Conservation (phyloP, 1,139 yeast species). For the Pichia sp. region DNA sequence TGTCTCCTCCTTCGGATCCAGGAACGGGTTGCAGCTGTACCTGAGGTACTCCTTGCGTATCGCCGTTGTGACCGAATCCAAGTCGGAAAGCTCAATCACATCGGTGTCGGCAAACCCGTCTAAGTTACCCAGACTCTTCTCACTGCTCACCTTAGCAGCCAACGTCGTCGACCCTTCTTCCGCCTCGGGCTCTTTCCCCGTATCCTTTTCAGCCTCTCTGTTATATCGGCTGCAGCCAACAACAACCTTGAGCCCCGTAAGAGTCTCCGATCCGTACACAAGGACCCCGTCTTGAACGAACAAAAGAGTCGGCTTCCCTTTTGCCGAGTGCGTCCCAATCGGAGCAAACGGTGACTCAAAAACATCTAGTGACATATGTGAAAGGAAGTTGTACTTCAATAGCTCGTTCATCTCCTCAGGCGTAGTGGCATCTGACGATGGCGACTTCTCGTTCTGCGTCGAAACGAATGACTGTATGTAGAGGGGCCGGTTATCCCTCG, state of each 20-base stretch:
- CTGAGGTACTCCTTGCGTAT: slow-evolving; percentile 37
- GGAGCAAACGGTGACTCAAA: slow-evolving; percentile 46
- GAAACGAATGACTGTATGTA: slow-evolving; percentile 49
- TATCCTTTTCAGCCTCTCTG: slow-evolving; percentile 2
- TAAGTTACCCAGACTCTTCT: slow-evolving; percentile 17
- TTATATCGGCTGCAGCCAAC: slow-evolving; percentile 38
- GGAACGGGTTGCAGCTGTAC: slow-evolving; percentile 56
- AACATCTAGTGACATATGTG: slow-evolving; percentile 65
- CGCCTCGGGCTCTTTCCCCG: slow-evolving; percentile 19
- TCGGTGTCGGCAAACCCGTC: slow-evolving; percentile 38
- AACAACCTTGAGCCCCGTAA: slow-evolving; percentile 56
- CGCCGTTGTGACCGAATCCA: slow-evolving; percentile 28
- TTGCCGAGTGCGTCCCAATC: slow-evolving; percentile 22
- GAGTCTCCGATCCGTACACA: slow-evolving; percentile 60
- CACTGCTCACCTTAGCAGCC: slow-evolving; percentile 22
- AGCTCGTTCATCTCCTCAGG: slow-evolving; percentile 39
- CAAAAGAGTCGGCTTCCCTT: slow-evolving; percentile 36
- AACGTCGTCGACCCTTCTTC: neutral
- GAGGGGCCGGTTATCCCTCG: slow-evolving; percentile 52
- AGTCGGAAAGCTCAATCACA: slow-evolving; percentile 23
- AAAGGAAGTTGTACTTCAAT: slow-evolving; percentile 56
- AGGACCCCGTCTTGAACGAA: slow-evolving; percentile 59
- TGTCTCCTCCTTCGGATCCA: slow-evolving; percentile 28
- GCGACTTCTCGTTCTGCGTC: neutral
- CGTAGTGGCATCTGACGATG: slow-evolving; percentile 16